phyloP scores from a whole-genome alignment of 768 basidiomycete genomes.

The Pulveroboletus sp. region DNA sequence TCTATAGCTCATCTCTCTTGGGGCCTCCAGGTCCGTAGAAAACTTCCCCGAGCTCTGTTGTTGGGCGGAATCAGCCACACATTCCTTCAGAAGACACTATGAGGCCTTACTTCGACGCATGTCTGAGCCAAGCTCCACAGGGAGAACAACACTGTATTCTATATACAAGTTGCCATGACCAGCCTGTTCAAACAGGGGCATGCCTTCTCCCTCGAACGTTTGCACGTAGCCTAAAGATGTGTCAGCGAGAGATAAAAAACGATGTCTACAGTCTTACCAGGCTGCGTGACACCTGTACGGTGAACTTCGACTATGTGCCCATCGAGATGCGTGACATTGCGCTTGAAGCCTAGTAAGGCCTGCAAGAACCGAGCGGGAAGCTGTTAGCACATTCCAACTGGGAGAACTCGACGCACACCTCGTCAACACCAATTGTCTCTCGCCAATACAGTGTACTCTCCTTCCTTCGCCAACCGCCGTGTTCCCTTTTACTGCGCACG shows the following conservation, averaged over 20 bases:
- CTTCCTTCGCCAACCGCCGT: conserved; percentile 83
- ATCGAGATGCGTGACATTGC: conserved; percentile 88
- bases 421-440: conserved; percentile 86
- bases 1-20: conserved; percentile 40
- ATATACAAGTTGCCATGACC: conserved; percentile 80
- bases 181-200: conserved; percentile 63
- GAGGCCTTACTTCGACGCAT: conserved; percentile 67
- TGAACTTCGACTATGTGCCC: conserved; percentile 70
- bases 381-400: not conserved
- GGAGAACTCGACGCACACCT: conserved; percentile 40
- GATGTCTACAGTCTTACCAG: conserved; percentile 44
- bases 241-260: not conserved
- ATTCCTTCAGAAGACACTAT: not conserved
- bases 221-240: conserved; percentile 68
- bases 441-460: conserved; percentile 89
- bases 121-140: conserved; percentile 61
- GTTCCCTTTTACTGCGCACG: conserved; percentile 70
- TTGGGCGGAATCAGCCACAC: conserved; percentile 9
- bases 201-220: conserved; percentile 81
- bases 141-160: conserved; percentile 91
- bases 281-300: conserved; percentile 84
- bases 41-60: conserved; percentile 50
- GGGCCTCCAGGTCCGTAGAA: conserved; percentile 39
- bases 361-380: conserved; percentile 28
- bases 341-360: conserved; percentile 96